phyloP scores from a whole-genome alignment of 345 rosid species.

The Moringa oleifera region DNA sequence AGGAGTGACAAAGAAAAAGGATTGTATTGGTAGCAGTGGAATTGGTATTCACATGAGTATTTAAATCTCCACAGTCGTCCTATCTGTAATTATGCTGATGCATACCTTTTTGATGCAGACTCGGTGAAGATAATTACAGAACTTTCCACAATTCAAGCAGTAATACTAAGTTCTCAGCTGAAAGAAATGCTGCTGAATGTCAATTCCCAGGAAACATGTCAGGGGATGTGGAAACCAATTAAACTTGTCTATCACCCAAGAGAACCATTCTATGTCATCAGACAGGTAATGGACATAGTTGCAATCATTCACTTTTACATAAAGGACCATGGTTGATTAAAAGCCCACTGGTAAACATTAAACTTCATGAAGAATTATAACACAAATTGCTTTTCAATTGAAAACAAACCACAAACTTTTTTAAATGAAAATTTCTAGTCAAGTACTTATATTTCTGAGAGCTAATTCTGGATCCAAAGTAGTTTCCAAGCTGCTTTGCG shows the following conservation, averaged over 20 bases:
- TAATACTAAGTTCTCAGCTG: constrained; percentile 61
- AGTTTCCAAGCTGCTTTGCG: too few species aligned
- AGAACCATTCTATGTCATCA: constrained; percentile 74
- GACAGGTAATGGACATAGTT: constrained; percentile 41
- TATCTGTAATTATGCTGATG: constrained; percentile 1
- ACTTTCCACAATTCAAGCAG: constrained; percentile 68
- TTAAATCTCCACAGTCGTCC: background rate
- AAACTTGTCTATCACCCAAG: constrained; percentile 65
- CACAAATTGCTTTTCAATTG: too few species aligned
- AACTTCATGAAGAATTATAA: background rate
- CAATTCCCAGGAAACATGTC: constrained; percentile 35
- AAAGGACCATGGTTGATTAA: background rate
- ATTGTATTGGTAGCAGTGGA: background rate
- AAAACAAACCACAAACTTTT: too few species aligned
- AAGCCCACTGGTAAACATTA: background rate
- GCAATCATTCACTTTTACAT: background rate
- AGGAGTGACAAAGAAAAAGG: background rate
- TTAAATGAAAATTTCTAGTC: too few species aligned
- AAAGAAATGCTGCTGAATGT: constrained; percentile 61
- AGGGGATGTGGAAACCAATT: constrained; percentile 44
- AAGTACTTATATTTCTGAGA: too few species aligned
- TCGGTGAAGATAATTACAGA: constrained; percentile 47
- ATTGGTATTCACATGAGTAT: background rate
- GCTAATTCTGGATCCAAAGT: too few species aligned
- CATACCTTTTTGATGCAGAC: constrained; percentile 38